Conservation (phyloP, 305 asterid genomes). For the Solanum aculeatissimum region DNA sequence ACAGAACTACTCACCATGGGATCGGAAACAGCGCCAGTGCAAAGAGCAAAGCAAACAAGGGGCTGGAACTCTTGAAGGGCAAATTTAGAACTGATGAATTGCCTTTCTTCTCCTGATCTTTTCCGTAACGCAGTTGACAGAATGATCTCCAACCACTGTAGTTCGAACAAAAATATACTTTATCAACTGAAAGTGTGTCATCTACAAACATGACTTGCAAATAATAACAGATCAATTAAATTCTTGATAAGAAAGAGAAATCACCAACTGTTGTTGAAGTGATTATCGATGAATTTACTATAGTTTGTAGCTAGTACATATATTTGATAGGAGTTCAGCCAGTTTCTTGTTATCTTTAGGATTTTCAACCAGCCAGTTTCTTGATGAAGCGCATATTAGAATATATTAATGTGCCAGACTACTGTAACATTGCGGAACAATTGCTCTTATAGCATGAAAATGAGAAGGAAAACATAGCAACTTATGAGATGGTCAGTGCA, state of each 20-base stretch:
- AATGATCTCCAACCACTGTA: slow-evolving; percentile 50
- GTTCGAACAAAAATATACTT: background rate
- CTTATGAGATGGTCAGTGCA: background rate
- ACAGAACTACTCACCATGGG: slow-evolving; percentile 27
- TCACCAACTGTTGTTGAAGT: background rate
- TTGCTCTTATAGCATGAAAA: background rate
- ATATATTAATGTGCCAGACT: background rate
- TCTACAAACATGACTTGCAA: background rate
- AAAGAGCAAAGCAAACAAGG: slow-evolving; percentile 47
- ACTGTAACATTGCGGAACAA: background rate
- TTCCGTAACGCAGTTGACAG: slow-evolving; percentile 47
- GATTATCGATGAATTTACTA: background rate
- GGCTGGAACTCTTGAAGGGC: slow-evolving; percentile 32
- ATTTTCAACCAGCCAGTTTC: background rate
- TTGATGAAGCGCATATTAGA: background rate
- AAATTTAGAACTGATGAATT: slow-evolving; percentile 29
- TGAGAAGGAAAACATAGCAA: background rate
- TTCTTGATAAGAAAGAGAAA: background rate
- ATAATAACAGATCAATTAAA: background rate
- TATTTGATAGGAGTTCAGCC: background rate
- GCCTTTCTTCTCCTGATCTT: slow-evolving; percentile 42
- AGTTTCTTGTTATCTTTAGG: background rate
- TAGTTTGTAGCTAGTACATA: background rate
- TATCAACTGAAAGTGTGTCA: background rate
- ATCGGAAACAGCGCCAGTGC: slow-evolving; percentile 50